Base-by-base conservation (phyloP, 257 asterid species). In the Scutellaria galericulata region DNA sequence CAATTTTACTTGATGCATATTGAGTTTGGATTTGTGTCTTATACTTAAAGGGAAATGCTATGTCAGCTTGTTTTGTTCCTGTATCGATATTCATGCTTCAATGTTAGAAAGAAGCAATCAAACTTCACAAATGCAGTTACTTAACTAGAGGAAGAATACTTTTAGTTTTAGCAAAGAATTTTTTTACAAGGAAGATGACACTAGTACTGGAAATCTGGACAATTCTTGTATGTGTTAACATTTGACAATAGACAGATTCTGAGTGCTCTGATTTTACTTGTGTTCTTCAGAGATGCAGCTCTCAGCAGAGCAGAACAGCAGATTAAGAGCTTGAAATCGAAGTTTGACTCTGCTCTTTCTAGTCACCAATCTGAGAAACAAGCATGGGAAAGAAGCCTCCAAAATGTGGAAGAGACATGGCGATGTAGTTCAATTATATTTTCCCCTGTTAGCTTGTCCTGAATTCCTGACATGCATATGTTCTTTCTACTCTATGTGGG, bases 371-470 rank as follows among this genome's bases (percentile, higher is more conserved):
- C 88, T 39, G 97, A 87, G 80, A 95, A 88, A 84, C 94, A 87
- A 81, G 59, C 83, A 75, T 90, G 98, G 99, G 96, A 90, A 54
- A 75, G 70, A 70, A 87, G 83, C 89, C 94, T 88, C 77, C 86
- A 80, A 84, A 87, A 87, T 75, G 86, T 90, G 77, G 99, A 95
- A 90, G 97, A 88, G 80, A 87, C 98, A 44, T 95, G 99, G 97
- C 83, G 88, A 88, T 81, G 99, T 95, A 92, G 45, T 68, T 60
- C 75, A 27, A 42, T 53, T 64, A 31, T 74, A 66, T 58, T 73
- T 72, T 71, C 41, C 70, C 27, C 69, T 79, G 15, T 67, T 62
- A 65, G 54, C 75, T 53, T 51, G 20, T 74, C 61, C 37, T 45
- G 44, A 67, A 46, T 20, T 74, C 61, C 37, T 45, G 44, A 67